A percentile compares a stretch with the other conserved stretches of the same genome.
phyloP scores from a whole-genome alignment of 164 flowering plant species.

The Aristolochia contorta region DNA sequence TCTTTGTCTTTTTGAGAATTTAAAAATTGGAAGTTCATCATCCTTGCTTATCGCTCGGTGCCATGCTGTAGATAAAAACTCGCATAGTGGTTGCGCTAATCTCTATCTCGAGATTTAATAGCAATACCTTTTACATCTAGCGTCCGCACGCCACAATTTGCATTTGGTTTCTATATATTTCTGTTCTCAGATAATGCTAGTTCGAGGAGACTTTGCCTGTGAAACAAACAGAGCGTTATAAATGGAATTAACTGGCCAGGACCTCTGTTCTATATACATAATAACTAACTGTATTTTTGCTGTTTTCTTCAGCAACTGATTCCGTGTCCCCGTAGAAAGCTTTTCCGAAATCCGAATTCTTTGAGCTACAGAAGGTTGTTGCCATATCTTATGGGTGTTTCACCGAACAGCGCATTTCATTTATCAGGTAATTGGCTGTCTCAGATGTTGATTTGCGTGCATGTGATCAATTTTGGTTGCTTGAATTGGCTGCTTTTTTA shows the following conservation, averaged over 20 bases:
- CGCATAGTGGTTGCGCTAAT: background rate
- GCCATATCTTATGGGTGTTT: conserved; percentile 44
- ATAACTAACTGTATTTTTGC: background rate
- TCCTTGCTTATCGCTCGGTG: no score
- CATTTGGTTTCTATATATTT: no score
- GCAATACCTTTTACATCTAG: background rate
- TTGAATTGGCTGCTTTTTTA: background rate
- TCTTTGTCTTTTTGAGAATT: no score
- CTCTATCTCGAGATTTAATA: background rate
- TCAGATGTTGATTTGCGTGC: background rate
- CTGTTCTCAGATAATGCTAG: no score
- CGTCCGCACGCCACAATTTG: background rate
- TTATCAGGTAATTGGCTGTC: background rate
- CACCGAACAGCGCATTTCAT: conserved; percentile 29
- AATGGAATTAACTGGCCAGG: no score
- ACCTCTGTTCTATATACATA: background rate
- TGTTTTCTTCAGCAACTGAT: conserved; percentile 2
- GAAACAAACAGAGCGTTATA: no score
- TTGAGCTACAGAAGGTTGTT: conserved; percentile 52
- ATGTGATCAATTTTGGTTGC: background rate
- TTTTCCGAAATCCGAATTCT: conserved; percentile 31
- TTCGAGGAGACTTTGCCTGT: no score
- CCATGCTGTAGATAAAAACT: no score
- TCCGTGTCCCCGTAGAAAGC: conserved; percentile 20
- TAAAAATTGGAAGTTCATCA: no score